These are phyloP conservation scores for Wilhelminamyces savonicus DNA, from an alignment of 805 yeast genomes.

Conservation along the genomic window DNA sequence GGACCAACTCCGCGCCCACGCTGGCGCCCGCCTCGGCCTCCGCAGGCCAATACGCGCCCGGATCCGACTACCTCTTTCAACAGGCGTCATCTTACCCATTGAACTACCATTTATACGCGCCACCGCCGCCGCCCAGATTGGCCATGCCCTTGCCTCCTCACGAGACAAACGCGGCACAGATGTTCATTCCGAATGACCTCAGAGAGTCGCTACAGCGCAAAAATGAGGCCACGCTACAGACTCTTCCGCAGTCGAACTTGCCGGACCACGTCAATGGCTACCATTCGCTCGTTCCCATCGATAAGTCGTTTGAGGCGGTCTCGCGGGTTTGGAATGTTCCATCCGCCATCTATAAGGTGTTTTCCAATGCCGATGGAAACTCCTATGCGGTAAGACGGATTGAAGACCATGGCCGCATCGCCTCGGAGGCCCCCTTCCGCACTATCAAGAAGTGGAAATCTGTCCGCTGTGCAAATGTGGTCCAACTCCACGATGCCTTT, in stretches of 20 bases:
- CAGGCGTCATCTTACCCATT: constrained; percentile 38
- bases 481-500: constrained; percentile 72
- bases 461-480: constrained; percentile 51
- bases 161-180: constrained; percentile 60
- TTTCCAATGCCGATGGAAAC: constrained; percentile 71
- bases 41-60: constrained; percentile 5
- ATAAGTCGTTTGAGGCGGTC: constrained; percentile 30
- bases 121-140: constrained; percentile 74
- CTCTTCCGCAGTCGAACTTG: constrained; percentile 39
- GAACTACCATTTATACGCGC: constrained; percentile 86
- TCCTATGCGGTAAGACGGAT: constrained; percentile 72
- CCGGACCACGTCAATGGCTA: constrained; percentile 58
- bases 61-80: constrained; percentile 10
- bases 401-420: constrained; percentile 33
- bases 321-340: constrained; percentile 45
- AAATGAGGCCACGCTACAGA: constrained; percentile 76
- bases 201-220: constrained; percentile 66
- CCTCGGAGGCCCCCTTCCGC: constrained; percentile 53
- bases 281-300: constrained; percentile 85
- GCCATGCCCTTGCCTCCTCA: constrained; percentile 56
- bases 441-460: constrained; percentile 64
- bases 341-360: constrained; percentile 69
- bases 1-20: background rate
- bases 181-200: constrained; percentile 68
- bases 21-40: constrained; percentile 2